Evolutionary conservation across 768 basidiomycete species (phyloP).

Genomic region (Phlegmacium glaucopus): DNA sequence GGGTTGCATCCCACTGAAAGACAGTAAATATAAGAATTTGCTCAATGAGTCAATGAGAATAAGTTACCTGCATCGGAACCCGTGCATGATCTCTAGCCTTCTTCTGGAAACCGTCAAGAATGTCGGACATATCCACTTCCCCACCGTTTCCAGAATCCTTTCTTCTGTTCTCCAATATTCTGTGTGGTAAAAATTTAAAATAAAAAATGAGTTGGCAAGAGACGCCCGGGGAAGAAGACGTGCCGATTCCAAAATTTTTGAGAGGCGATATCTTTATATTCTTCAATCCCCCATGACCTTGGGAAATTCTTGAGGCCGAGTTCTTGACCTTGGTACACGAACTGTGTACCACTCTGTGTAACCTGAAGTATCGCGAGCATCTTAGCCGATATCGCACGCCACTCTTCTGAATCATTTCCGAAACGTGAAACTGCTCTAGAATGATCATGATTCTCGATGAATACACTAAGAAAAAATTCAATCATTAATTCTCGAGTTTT

Average conservation of each 20-base stretch:
- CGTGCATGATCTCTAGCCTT: constrained; percentile 73
- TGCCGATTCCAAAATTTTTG: constrained; percentile 58
- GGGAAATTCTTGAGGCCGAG: constrained; percentile 66
- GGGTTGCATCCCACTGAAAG: constrained; percentile 50
- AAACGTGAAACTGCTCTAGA: constrained; percentile 63
- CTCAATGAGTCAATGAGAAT: not conserved
- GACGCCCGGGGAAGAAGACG: constrained; percentile 14
- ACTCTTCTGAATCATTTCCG: constrained; percentile 55
- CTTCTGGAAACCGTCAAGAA: constrained; percentile 51
- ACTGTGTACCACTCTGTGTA: constrained; percentile 63
- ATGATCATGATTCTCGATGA: constrained; percentile 72
- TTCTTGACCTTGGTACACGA: constrained; percentile 76
- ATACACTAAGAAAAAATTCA: constrained; percentile 35
- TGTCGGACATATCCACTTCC: constrained; percentile 57
- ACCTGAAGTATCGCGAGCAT: constrained; percentile 60
- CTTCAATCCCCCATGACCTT: constrained; percentile 60
- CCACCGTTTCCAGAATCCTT: constrained; percentile 32
- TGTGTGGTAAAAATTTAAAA: constrained; percentile 12
- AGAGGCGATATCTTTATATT: constrained; percentile 69
- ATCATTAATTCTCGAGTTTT: constrained; percentile 2
- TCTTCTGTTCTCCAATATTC: constrained; percentile 37
- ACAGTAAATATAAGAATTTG: not conserved
- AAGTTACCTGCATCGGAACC: constrained; percentile 59
- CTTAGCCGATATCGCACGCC: constrained; percentile 60
- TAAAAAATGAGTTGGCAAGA: no score